Conservation (phyloP, 306 rosid species). For the Acacia crassicarpa region DNA sequence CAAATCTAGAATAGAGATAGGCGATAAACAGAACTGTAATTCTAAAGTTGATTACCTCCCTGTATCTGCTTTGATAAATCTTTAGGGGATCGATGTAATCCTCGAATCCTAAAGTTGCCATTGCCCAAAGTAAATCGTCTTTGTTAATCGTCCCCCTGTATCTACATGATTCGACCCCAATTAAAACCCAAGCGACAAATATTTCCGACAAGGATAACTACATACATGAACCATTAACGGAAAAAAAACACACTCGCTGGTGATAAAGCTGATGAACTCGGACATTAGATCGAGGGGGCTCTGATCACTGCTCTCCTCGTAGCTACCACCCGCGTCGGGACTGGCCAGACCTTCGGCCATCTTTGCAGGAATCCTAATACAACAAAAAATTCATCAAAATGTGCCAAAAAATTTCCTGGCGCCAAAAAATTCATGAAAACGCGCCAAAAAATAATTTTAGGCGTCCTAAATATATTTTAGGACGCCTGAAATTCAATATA, state of each 20-base stretch:
- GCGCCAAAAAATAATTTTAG: too few relatives aligned
- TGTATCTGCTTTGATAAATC: slow-evolving; percentile 74
- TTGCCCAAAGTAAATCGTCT: slow-evolving; percentile 98
- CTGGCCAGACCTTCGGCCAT: slow-evolving; percentile 88
- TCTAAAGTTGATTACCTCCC: slow-evolving; percentile 60
- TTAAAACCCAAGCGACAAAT: neutral
- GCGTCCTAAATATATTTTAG: too few relatives aligned
- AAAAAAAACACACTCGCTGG: slow-evolving; percentile 70
- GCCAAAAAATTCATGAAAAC: too few relatives aligned
- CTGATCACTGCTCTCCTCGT: slow-evolving; percentile 87
- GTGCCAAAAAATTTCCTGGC: too few relatives aligned
- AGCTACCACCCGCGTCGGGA: slow-evolving; percentile 85
- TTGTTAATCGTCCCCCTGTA: slow-evolving; percentile 95
- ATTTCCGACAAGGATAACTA: neutral
- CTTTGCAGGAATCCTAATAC: slow-evolving; percentile 49
- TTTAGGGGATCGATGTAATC: slow-evolving; percentile 93
- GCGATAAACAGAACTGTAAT: neutral
- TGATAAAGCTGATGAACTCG: slow-evolving; percentile 95
- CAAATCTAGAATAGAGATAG: too few relatives aligned
- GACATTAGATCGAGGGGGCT: slow-evolving; percentile 87
- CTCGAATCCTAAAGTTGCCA: slow-evolving; percentile 93
- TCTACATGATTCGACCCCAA: slow-evolving; percentile 41
- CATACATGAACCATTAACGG: neutral
- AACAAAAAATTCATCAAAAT: too few relatives aligned
- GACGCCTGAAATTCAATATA: too few relatives aligned